Conservation (phyloP, 805 yeast species). For the Metschnikowia aberdeeniae region DNA sequence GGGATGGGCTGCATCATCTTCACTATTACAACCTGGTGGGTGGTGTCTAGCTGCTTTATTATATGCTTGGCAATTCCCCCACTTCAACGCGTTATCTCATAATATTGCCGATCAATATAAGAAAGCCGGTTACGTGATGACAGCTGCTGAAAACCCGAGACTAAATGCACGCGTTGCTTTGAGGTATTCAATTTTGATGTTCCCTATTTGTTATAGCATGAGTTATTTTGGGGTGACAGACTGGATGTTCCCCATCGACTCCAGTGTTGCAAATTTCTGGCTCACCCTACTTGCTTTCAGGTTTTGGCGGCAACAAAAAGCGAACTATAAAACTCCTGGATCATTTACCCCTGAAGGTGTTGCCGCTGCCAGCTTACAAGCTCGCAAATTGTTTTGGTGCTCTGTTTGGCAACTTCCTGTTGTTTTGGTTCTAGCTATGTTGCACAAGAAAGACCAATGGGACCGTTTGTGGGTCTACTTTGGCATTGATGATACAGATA, state of each 20-base stretch:
- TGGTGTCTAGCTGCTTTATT: conserved; percentile 89
- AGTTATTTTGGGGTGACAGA: conserved; percentile 80
- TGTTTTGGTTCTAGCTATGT: conserved; percentile 82
- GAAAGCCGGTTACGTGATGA: conserved; percentile 95
- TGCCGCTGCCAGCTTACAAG: conserved; percentile 59
- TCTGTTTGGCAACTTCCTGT: conserved; percentile 93
- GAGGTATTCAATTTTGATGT: conserved; percentile 86
- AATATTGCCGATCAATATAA: conserved; percentile 84
- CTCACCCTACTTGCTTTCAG: conserved; percentile 69
- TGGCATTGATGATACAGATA: background rate
- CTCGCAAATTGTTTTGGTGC: conserved; percentile 87
- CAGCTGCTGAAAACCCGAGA: conserved; percentile 88
- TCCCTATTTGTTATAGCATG: conserved; percentile 85
- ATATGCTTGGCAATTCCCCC: conserved; percentile 99
- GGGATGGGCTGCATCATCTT: conserved; percentile 95
- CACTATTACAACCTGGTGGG: conserved; percentile 81
- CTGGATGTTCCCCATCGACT: conserved; percentile 73
- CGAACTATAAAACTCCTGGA: conserved; percentile 30
- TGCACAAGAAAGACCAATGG: conserved; percentile 96
- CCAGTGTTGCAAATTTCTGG: conserved; percentile 82
- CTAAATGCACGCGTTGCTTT: conserved; percentile 91
- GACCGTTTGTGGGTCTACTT: conserved; percentile 45
- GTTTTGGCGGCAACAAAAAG: conserved; percentile 81
- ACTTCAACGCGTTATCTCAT: conserved; percentile 88
- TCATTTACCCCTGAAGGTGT: conserved; percentile 47